A percentile compares a stretch with the other conserved stretches of the same genome.
phyloP scores from a whole-genome alignment of 2,329 filamentous ascomycete genomes.

The Aureobasidium melanogenum region DNA sequence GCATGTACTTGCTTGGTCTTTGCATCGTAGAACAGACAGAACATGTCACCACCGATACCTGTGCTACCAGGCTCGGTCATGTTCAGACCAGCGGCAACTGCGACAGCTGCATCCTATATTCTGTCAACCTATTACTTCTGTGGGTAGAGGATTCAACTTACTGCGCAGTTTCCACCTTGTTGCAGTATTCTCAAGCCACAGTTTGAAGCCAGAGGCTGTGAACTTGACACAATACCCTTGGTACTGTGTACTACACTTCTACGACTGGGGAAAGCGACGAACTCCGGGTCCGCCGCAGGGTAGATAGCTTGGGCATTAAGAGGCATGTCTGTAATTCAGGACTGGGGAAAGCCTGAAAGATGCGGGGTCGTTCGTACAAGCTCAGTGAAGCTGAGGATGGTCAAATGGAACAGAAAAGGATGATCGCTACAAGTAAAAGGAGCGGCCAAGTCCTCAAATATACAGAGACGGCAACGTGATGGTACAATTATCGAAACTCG shows the following conservation, averaged over 20 bases:
- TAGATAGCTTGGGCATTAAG: conserved; percentile 43
- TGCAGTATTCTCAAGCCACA: conserved; percentile 79
- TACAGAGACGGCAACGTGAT: neutral
- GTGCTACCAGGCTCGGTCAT: conserved; percentile 89
- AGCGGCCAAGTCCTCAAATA: neutral
- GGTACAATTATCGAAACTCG: neutral
- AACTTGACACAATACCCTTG: conserved; percentile 81
- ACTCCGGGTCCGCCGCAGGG: conserved; percentile 40
- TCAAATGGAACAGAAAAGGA: neutral
- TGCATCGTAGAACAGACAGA: conserved; percentile 86
- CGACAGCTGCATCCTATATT: conserved; percentile 81
- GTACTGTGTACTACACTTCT: conserved; percentile 90
- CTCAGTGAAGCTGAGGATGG: neutral
- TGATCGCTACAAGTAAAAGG: neutral
- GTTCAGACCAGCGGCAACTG: conserved; percentile 85
- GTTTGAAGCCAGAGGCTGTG: conserved; percentile 80
- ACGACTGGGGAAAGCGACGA: conserved; percentile 64
- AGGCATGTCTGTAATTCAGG: conserved; percentile 31
- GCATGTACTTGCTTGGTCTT: conserved; percentile 72
- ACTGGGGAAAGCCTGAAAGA: neutral
- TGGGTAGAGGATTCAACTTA: conserved; percentile 36
- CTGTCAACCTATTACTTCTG: neutral
- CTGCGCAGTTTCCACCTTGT: conserved; percentile 85
- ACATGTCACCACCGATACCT: conserved; percentile 95
- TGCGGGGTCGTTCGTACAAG: neutral